Evolutionary conservation across 805 yeast genomes (phyloP).

Genomic region (Candida coquimbonensis): DNA sequence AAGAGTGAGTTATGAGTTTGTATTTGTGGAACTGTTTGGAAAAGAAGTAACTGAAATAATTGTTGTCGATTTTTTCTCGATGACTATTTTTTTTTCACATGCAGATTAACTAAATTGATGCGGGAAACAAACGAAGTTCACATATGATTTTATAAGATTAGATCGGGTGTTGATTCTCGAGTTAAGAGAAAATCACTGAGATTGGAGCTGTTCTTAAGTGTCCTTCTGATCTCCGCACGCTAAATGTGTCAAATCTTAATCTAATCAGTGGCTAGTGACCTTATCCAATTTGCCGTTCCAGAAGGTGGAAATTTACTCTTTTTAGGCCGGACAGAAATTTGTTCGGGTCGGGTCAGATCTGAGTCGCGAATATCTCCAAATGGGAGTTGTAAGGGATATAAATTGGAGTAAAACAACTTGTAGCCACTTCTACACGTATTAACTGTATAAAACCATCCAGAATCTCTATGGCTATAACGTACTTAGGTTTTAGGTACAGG

Average conservation of each 20-base stretch:
- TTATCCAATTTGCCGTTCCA: not conserved
- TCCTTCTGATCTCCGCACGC: no score
- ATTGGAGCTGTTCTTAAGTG: not conserved
- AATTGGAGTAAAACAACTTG: no score
- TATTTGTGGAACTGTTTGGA: not conserved
- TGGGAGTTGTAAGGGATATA: no score
- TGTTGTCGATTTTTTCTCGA: conserved; percentile 4
- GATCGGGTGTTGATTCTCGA: not conserved
- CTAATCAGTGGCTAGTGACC: no score
- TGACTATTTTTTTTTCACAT: conserved; percentile 9
- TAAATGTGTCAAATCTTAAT: not conserved
- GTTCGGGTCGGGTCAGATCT: not conserved
- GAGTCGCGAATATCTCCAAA: not conserved
- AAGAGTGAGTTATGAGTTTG: no score
- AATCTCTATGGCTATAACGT: no score
- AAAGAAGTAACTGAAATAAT: not conserved
- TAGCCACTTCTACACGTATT: no score
- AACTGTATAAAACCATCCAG: no score
- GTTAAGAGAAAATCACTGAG: not conserved
- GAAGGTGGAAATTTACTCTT: not conserved
- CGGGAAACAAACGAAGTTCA: conserved; percentile 5
- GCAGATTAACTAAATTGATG: conserved; percentile 1
- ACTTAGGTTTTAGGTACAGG: no score
- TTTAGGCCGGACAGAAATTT: not conserved
- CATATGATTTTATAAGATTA: conserved; percentile 1